Evolutionary conservation across 2,329 filamentous ascomycete genomes (phyloP).

Genomic region (Pezicula radicicola): DNA sequence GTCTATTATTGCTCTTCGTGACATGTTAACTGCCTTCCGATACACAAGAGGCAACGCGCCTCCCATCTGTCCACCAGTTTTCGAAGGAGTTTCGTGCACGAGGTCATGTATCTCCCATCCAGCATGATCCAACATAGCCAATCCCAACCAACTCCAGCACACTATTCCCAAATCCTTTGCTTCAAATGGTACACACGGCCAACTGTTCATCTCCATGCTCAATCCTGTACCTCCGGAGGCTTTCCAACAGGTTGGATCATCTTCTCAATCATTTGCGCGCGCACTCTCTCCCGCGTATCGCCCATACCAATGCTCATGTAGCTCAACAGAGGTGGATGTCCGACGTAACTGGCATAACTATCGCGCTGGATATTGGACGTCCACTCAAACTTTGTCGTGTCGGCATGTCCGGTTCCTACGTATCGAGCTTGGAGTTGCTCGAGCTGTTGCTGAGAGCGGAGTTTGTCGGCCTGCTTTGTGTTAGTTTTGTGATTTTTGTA

Average conservation of each 20-base stretch:
- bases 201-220: conserved; percentile 4
- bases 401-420: conserved; percentile 91
- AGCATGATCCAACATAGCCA: neutral
- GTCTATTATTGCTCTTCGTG: too few species aligned
- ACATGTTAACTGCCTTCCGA: too few species aligned
- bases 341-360: conserved; percentile 83
- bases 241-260: conserved; percentile 67
- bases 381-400: conserved; percentile 98
- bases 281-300: conserved; percentile 75
- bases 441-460: conserved; percentile 95
- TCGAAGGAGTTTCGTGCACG: neutral
- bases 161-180: neutral
- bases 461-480: conserved; percentile 77
- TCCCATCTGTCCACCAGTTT: neutral
- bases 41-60: too few species aligned
- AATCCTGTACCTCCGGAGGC: conserved; percentile 56
- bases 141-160: neutral
- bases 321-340: conserved; percentile 81
- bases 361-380: conserved; percentile 93
- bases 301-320: conserved; percentile 91
- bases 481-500: neutral
- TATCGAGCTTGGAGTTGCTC: conserved; percentile 95
- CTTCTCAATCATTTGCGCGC: conserved; percentile 79
- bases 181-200: neutral
- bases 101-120: neutral